Percentiles rank a stretch among this genome's conserved stretches.
Conservation (phyloP, 2,329 filamentous ascomycete genomes). For the Diplocarpon mali region DNA sequence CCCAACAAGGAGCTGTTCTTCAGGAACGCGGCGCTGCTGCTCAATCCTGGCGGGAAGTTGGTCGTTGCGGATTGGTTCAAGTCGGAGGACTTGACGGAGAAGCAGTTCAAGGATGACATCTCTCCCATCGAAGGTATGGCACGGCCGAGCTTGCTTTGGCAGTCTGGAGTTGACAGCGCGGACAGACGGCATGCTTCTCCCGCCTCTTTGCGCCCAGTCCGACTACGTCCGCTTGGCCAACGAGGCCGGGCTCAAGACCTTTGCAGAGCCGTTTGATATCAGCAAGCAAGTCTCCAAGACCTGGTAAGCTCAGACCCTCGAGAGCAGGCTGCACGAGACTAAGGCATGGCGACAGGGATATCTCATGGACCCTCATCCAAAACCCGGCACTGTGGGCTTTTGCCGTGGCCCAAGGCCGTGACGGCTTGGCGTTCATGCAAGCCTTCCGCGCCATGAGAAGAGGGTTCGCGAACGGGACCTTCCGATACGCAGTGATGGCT, state of each 20-base stretch:
- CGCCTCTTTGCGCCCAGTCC: constrained; percentile 41
- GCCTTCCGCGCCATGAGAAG: constrained; percentile 50
- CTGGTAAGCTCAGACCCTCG: constrained; percentile 33
- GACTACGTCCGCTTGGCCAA: constrained; percentile 41
- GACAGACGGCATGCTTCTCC: constrained; percentile 48
- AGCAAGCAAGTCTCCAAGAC: constrained; percentile 47
- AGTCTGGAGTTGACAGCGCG: too few relatives aligned
- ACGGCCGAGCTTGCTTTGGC: too few relatives aligned
- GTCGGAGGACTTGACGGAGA: constrained; percentile 34
- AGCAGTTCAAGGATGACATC: constrained; percentile 40
- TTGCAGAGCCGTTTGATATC: constrained; percentile 42
- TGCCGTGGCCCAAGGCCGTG: constrained; percentile 46
- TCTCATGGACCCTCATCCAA: constrained; percentile 49
- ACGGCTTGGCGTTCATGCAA: constrained; percentile 49
- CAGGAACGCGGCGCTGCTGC: constrained; percentile 36
- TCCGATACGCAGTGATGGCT: constrained; percentile 47
- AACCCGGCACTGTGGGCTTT: constrained; percentile 51
- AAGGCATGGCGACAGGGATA: constrained; percentile 36
- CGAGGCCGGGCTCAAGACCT: constrained; percentile 35
- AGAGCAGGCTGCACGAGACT: neutral
- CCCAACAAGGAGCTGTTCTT: constrained; percentile 50
- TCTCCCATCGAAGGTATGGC: constrained; percentile 44
- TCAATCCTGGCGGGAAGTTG: constrained; percentile 39
- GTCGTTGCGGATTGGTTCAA: constrained; percentile 54
- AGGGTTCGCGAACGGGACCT: constrained; percentile 46